Evolutionary conservation across 257 asterid species (phyloP), one percentile per base, ranked within the genome.

Genomic region (Henckelia pumila): DNA sequence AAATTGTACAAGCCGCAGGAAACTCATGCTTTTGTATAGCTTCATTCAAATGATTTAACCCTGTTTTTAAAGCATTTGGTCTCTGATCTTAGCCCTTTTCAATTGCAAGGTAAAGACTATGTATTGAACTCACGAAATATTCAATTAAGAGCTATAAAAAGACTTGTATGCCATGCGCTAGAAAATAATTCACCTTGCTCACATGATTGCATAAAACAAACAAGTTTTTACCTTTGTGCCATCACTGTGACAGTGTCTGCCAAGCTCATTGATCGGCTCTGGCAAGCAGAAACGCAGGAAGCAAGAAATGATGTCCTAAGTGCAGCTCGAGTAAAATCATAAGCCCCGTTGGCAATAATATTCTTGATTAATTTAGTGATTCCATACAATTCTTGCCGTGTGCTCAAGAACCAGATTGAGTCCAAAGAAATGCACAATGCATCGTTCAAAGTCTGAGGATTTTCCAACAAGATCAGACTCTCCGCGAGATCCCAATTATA

Each of bases 281-380:
- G 96, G 73, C 99, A 93, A 63, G 99, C 99, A 59, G 97, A 90
- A 75, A 93, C 99, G 59, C 97, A 86, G 1, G 99, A 90, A 75
- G 99, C 97, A 53, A 93, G 97, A 81, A 93, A 93, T 14, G 97
- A 93, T 65, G 99, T 93, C 84, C 99, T 84, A 26, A 93, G 89
- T 19, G 91, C 92, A 59, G 97, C 99, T 73, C 99, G 77, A 16
- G 95, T 90, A 71, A 90, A 93, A 80, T 90, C 99, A 76, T 72
- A 86, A 0, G 99, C 99, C 68, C 99, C 99, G 72, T 85, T 84
- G 30, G 82, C 66, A 28, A 93, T 85, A 26, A 90, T 82, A 81
- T 86, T 93, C 87, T 88, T 88, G 77, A 91, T 90, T 79, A 90
- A 76, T 33, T 85, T 89, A 32, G 92, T 88, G 57, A 89, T 90